These are phyloP conservation scores for Penstemon barbatus DNA, from an alignment of 257 asterid species.

Conservation along the genomic window DNA sequence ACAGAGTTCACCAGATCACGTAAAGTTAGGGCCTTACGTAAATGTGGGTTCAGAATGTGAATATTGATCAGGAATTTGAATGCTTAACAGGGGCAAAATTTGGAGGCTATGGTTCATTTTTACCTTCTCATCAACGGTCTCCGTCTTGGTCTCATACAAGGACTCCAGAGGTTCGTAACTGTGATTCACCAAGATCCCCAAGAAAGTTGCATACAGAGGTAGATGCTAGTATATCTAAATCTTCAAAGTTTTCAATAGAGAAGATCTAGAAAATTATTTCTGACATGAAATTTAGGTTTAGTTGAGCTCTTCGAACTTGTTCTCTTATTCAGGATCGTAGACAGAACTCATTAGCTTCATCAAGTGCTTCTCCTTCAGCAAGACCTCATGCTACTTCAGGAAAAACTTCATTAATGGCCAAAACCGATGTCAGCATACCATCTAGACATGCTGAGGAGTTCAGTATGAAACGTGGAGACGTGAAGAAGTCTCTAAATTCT, in stretches of 20 bases:
- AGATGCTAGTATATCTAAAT: conserved; percentile 27
- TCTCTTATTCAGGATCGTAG: conserved; percentile 60
- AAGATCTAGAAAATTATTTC: not conserved
- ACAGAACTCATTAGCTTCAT: conserved; percentile 49
- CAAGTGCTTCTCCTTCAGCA: conserved; percentile 54
- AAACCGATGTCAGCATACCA: conserved; percentile 36
- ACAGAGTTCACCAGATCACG: conserved; percentile 31
- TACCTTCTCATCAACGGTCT: conserved; percentile 82
- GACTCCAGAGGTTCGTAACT: conserved; percentile 57
- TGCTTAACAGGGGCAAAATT: conserved; percentile 80
- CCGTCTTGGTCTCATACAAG: conserved; percentile 67
- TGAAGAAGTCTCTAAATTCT: conserved; percentile 41
- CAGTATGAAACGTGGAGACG: conserved; percentile 43
- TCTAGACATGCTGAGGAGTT: conserved; percentile 49
- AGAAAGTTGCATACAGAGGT: conserved; percentile 69
- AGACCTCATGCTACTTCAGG: conserved; percentile 54
- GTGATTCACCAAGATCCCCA: conserved; percentile 52
- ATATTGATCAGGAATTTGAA: conserved; percentile 39
- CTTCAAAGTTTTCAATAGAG: not conserved
- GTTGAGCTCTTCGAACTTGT: conserved; percentile 38
- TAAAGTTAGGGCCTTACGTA: conserved; percentile 13
- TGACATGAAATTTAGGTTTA: conserved; percentile 22
- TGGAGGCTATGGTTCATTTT: conserved; percentile 97
- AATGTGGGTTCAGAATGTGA: conserved; percentile 28
- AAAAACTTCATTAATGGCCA: conserved; percentile 41